Conservation (phyloP, 768 basidiomycete genomes). For the Macrolepiota fuliginosa region DNA sequence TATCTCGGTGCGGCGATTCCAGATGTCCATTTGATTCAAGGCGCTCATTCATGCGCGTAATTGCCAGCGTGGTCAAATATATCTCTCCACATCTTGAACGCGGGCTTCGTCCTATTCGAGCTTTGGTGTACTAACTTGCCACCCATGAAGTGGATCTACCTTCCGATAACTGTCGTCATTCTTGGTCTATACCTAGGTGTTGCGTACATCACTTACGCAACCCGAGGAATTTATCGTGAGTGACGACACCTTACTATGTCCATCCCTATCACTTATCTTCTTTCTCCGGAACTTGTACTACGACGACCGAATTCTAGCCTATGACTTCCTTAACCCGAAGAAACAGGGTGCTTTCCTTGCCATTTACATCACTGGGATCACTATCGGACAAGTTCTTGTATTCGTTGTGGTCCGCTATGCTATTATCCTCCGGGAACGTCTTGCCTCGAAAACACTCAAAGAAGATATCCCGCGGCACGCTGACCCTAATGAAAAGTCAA, state of each 20-base stretch:
- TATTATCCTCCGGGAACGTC: conserved; percentile 33
- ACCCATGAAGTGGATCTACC: conserved; percentile 49
- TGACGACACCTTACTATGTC: conserved; percentile 10
- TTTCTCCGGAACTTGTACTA: background rate
- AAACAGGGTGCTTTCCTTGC: conserved; percentile 43
- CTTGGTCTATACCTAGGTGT: conserved; percentile 60
- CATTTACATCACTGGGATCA: conserved; percentile 63
- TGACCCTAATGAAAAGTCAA: background rate
- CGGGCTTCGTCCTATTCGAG: conserved; percentile 54
- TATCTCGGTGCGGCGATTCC: background rate
- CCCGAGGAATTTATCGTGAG: conserved; percentile 67
- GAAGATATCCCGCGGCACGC: background rate
- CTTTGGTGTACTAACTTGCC: conserved; percentile 50
- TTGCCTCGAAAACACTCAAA: background rate
- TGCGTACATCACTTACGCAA: conserved; percentile 62
- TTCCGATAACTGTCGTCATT: conserved; percentile 45
- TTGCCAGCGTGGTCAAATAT: conserved; percentile 53
- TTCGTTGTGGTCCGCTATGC: conserved; percentile 47
- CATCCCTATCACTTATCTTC: background rate
- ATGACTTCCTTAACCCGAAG: conserved; percentile 60
- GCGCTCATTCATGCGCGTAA: background rate
- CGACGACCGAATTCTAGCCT: conserved; percentile 38
- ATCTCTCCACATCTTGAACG: conserved; percentile 62
- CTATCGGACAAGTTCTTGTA: conserved; percentile 45
- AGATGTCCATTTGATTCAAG: background rate